These are phyloP conservation scores for Linnemannia hyalina DNA, from an alignment of 192 early-diverging fungal genomes.

Conservation along the genomic window DNA sequence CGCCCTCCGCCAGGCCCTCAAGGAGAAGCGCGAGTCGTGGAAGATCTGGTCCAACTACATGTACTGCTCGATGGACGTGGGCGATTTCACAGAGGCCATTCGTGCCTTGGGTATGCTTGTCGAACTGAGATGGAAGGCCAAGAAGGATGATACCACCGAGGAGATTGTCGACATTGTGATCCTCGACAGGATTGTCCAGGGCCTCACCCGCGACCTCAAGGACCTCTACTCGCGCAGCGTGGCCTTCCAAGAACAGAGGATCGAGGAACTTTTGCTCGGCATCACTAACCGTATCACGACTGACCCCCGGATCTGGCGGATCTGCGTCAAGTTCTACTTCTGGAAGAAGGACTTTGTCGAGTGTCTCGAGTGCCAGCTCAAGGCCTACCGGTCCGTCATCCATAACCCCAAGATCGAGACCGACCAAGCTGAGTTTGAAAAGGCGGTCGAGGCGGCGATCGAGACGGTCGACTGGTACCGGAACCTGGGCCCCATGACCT, in stretches of 20 bases:
- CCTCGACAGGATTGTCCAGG: constrained; percentile 78
- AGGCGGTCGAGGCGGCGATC: constrained; percentile 76
- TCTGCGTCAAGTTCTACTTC: constrained; percentile 82
- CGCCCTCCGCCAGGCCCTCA: constrained; percentile 85
- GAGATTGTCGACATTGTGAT: constrained; percentile 86
- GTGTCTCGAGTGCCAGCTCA: constrained; percentile 84
- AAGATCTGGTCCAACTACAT: constrained; percentile 96
- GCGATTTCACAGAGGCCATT: constrained; percentile 86
- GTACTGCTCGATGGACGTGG: constrained; percentile 81
- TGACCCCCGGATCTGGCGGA: constrained; percentile 80
- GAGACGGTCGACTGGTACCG: constrained; percentile 85
- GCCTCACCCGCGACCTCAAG: constrained; percentile 68
- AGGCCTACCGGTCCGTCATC: constrained; percentile 86
- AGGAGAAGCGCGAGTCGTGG: constrained; percentile 84
- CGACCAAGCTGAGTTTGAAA: constrained; percentile 77
- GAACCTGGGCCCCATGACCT: constrained; percentile 75
- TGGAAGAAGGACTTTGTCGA: constrained; percentile 71
- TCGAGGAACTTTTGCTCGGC: constrained; percentile 76
- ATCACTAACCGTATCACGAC: constrained; percentile 84
- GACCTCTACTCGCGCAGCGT: constrained; percentile 68
- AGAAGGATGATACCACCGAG: constrained; percentile 77
- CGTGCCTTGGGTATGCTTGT: constrained; percentile 87
- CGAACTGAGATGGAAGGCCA: constrained; percentile 80
- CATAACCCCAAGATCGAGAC: constrained; percentile 82
- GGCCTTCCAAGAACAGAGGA: constrained; percentile 59